Conservation (phyloP, 192 early-diverging fungal genomes). For the Coemansia sp. region DNA sequence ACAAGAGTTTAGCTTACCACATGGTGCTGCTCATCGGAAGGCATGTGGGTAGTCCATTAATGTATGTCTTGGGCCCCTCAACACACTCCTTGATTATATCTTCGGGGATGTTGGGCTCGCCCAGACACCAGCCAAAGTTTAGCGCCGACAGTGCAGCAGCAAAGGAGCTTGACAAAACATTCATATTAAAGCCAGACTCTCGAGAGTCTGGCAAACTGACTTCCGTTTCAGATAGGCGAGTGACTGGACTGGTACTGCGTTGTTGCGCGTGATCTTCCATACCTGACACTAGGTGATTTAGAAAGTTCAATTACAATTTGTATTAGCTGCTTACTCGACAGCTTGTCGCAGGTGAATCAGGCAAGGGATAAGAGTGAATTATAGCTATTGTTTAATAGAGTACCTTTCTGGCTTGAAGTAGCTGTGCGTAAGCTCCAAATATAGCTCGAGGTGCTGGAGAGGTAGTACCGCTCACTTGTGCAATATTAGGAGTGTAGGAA, state of each 20-base stretch:
- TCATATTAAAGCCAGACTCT: conserved; percentile 30
- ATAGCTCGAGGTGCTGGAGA: background rate
- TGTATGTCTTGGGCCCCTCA: conserved; percentile 17
- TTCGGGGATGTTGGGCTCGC: conserved; percentile 60
- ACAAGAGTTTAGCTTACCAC: conserved; percentile 43
- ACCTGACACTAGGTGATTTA: background rate
- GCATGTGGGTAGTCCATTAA: conserved; percentile 43
- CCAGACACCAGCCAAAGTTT: conserved; percentile 58
- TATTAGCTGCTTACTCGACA: background rate
- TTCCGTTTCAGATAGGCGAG: background rate
- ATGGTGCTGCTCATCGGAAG: conserved; percentile 49
- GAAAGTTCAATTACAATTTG: background rate
- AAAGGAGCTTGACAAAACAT: conserved; percentile 26
- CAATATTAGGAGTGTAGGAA: background rate
- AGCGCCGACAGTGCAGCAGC: conserved; percentile 49
- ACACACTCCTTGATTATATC: conserved; percentile 54
- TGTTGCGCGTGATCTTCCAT: background rate
- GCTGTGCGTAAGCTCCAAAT: background rate
- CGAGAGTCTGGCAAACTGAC: conserved; percentile 30
- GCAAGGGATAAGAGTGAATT: background rate
- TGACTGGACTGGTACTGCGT: background rate
- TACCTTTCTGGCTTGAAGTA: background rate
- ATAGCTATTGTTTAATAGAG: background rate
- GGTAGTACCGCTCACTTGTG: background rate
- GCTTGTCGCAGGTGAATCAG: background rate